Evolutionary conservation across 2,329 filamentous ascomycete genomes (phyloP).

Genomic region (Aspergillus luchuensis): DNA sequence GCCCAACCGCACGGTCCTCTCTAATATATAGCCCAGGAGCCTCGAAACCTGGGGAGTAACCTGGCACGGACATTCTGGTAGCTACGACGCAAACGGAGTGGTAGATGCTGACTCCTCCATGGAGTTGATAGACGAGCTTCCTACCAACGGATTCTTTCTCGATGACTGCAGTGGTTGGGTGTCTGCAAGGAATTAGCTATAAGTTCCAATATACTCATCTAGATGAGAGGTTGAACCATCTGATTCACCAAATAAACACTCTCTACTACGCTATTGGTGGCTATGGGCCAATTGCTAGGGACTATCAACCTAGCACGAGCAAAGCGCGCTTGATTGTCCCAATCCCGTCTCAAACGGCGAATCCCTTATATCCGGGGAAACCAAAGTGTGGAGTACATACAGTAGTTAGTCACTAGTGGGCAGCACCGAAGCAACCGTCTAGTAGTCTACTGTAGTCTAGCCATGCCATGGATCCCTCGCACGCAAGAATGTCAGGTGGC

Average conservation of each 20-base stretch:
- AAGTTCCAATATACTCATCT: too few species aligned
- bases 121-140: background rate
- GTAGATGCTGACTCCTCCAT: background rate
- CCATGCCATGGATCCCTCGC: background rate
- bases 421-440: background rate
- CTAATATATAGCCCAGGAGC: background rate
- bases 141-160: background rate
- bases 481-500: background rate
- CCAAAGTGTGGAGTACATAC: constrained; percentile 6
- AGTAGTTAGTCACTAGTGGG: background rate
- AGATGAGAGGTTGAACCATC: background rate
- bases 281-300: background rate
- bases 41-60: background rate
- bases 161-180: background rate
- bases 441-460: background rate
- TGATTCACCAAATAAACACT: too few species aligned
- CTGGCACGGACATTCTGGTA: background rate
- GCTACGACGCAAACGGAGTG: background rate
- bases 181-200: background rate
- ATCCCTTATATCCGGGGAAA: constrained; percentile 9
- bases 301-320: constrained; percentile 3
- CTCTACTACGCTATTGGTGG: background rate
- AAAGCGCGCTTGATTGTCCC: background rate
- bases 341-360: background rate
- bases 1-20: background rate